Conservation (phyloP, 208 protist species). For the Crithidia bombi region DNA sequence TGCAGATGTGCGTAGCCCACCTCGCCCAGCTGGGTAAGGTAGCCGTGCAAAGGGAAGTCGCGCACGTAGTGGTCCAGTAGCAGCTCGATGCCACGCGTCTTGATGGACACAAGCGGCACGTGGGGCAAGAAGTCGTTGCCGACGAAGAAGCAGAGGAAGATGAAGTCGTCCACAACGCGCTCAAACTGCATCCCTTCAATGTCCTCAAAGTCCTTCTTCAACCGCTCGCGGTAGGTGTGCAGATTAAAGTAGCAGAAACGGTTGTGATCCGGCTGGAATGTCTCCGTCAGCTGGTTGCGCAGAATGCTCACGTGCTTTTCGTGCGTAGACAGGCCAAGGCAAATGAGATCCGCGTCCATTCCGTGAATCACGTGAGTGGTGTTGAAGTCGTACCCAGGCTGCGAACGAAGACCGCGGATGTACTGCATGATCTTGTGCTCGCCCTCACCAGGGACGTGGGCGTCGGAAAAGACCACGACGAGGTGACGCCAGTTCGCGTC, state of each 20-base stretch:
- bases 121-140: slow-evolving; percentile 99
- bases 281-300: slow-evolving; percentile 96
- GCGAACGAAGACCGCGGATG: slow-evolving; percentile 85
- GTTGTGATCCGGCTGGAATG: slow-evolving; percentile 74
- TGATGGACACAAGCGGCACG: slow-evolving; percentile 97
- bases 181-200: slow-evolving; percentile 94
- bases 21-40: slow-evolving; percentile 87
- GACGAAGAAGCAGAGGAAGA: slow-evolving; percentile 99
- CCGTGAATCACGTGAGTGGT: slow-evolving; percentile 98
- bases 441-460: slow-evolving; percentile 97
- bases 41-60: slow-evolving; percentile 69
- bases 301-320: slow-evolving; percentile 98
- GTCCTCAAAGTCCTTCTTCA: slow-evolving; percentile 81
- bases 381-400: slow-evolving; percentile 96
- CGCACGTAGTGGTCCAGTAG: slow-evolving; percentile 91
- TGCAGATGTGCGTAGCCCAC: slow-evolving; percentile 71
- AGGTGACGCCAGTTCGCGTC: slow-evolving; percentile 93
- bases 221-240: slow-evolving; percentile 64
- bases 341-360: slow-evolving; percentile 99
- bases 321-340: slow-evolving; percentile 98
- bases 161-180: slow-evolving; percentile 98
- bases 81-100: slow-evolving; percentile 95
- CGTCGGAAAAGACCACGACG: slow-evolving; percentile 96
- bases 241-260: slow-evolving; percentile 92
- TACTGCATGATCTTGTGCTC: slow-evolving; percentile 97